These are phyloP conservation scores for Ceratobasidium sp. DNA, from an alignment of 1,284 basidiomycete genomes.

Conservation along the genomic window DNA sequence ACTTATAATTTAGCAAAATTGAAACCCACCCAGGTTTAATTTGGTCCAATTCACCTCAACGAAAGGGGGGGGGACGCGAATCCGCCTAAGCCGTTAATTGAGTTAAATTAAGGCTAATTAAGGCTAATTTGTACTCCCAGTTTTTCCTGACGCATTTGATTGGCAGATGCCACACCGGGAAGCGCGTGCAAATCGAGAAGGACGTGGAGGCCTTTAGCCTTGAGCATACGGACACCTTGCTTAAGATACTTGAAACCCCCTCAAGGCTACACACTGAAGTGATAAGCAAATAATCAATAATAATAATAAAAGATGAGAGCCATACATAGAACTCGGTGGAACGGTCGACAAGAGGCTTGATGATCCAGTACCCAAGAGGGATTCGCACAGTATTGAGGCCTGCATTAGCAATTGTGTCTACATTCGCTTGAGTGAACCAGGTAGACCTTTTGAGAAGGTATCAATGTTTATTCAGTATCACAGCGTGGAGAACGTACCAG, in stretches of 20 bases:
- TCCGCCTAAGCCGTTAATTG: too few species aligned
- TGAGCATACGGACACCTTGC: constrained; percentile 55
- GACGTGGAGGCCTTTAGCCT: constrained; percentile 70
- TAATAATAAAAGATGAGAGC: constrained; percentile 48
- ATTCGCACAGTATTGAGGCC: constrained; percentile 81
- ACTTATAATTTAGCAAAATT: too few species aligned
- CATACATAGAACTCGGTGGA: constrained; percentile 71
- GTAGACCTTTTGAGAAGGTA: constrained; percentile 61
- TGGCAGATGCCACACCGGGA: constrained; percentile 71
- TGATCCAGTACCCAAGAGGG: constrained; percentile 84
- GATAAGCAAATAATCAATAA: neutral
- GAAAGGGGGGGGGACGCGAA: too few species aligned
- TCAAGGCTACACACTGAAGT: constrained; percentile 34
- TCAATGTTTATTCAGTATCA: constrained; percentile 18
- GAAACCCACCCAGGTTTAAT: too few species aligned
- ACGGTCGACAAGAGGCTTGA: constrained; percentile 76
- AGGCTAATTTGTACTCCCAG: too few species aligned
- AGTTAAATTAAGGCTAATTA: too few species aligned
- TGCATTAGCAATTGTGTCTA: constrained; percentile 63
- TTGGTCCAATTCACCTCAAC: too few species aligned
- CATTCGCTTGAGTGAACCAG: constrained; percentile 77
- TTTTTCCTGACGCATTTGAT: constrained; percentile 43
- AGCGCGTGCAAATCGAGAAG: constrained; percentile 83
- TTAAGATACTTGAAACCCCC: constrained; percentile 22
- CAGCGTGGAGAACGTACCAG: constrained; percentile 62